These are phyloP conservation scores for Beauveria australis DNA, from an alignment of 2,329 filamentous ascomycete genomes.

Conservation along the genomic window DNA sequence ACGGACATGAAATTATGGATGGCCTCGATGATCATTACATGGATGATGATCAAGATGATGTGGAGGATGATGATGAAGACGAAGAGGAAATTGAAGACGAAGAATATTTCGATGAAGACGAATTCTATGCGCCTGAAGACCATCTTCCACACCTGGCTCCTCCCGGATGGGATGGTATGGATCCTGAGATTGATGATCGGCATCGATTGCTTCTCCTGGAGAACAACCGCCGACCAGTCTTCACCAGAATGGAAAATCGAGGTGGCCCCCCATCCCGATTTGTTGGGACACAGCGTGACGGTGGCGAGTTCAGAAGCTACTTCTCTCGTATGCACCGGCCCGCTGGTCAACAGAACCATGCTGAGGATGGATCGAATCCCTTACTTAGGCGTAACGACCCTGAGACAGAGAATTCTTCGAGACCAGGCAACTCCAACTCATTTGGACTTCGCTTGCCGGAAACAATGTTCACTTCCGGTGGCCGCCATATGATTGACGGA, in stretches of 20 bases:
- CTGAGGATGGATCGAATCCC: constrained; percentile 81
- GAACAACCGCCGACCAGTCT: constrained; percentile 34
- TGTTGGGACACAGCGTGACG: constrained; percentile 43
- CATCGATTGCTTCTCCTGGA: constrained; percentile 43
- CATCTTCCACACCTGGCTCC: constrained; percentile 38
- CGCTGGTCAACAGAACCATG: constrained; percentile 39
- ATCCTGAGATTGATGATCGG: constrained; percentile 40
- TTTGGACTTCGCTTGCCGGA: constrained; percentile 45
- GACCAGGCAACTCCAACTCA: constrained; percentile 40
- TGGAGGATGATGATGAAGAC: constrained; percentile 54
- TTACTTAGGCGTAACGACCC: constrained; percentile 59
- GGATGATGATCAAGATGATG: constrained; percentile 53
- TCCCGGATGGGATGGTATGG: constrained; percentile 50
- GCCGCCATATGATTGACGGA: constrained; percentile 34
- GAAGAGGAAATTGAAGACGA: constrained; percentile 64
- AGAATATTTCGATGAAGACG: constrained; percentile 53
- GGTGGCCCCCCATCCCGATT: constrained; percentile 52
- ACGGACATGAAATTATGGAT: constrained; percentile 45
- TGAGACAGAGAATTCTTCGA: constrained; percentile 38
- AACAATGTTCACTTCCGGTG: constrained; percentile 32
- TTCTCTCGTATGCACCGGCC: constrained; percentile 45
- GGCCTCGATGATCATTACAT: constrained; percentile 45
- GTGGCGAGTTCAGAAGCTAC: constrained; percentile 43
- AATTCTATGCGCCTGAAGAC: constrained; percentile 40
- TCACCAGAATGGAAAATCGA: constrained; percentile 34